Base-by-base conservation (phyloP, 352 stramenopile genomes). In the Phytophthora tentaculata region DNA sequence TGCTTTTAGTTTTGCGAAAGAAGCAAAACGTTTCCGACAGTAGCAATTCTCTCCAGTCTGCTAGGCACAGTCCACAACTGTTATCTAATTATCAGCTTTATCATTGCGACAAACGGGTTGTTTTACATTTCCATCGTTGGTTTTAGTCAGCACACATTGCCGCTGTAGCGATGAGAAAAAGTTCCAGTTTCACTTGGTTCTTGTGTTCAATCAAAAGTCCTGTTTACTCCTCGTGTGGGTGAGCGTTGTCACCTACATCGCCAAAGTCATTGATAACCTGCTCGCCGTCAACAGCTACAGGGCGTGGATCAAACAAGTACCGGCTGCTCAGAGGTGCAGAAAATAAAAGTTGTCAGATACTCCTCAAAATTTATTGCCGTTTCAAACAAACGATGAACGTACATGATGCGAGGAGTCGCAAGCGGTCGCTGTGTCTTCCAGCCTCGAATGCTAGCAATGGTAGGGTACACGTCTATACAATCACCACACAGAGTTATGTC, bases 401-500 rank as follows among this genome's bases (percentile, higher is more conserved):
- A 96, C 75, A 99, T 73, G 56, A 98, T 61, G 13, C 86, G 88
- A 19, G 97, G 97, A 22, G 97, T 98, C 51, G 91, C 88, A 48
- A 99, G 83, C 23, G 97, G 87, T 50, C 90, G 88, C 64, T 95
- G 90, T 3, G 83, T 90, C 63, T 90, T 96, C 97, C 97, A 99
- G 43, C 95, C 96, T 67, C 97, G 86, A 61, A 99, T 98, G 43
- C 91, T 84, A 7, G 97, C 97, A 49, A 99, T 96, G 3, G 92
- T 96, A 17, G 98, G 98, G 81, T 98, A 99, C 2, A 99, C 94
- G 74, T 99, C 98, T 96, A 48, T 47, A 69, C 0, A 63, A 52
- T 64, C 37, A 69, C 22, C 24, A 50, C 16, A 64, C 23, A 47
- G 17, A 6, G 45, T 74, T 51, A 74, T 39, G 48, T 26, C 2